phyloP scores from a whole-genome alignment of 768 basidiomycete genomes.

The Chalciporus piperatus region DNA sequence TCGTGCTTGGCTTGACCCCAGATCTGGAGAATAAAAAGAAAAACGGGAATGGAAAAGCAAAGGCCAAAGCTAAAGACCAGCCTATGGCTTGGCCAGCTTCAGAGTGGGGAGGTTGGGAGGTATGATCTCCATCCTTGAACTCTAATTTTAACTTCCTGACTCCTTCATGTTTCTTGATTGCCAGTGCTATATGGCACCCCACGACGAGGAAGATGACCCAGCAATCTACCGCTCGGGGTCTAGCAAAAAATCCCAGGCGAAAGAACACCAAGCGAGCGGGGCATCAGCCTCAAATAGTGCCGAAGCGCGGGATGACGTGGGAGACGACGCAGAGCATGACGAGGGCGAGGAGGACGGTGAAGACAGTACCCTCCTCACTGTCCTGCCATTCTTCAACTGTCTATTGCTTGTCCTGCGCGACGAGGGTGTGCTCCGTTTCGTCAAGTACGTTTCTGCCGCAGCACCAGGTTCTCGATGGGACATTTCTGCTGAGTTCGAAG shows the following conservation, averaged over 20 bases:
- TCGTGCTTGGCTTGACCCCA: constrained; percentile 84
- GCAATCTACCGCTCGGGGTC: constrained; percentile 79
- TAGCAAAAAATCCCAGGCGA: constrained; percentile 35
- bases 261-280: constrained; percentile 13
- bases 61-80: constrained; percentile 25
- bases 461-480: constrained; percentile 95
- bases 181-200: constrained; percentile 92
- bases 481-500: constrained; percentile 87
- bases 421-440: constrained; percentile 90
- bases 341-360: constrained; percentile 58
- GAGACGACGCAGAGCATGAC: constrained; percentile 23
- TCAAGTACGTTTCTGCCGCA: constrained; percentile 89
- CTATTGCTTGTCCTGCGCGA: constrained; percentile 88
- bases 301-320: constrained; percentile 18
- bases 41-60: constrained; percentile 23
- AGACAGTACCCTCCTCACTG: constrained; percentile 76
- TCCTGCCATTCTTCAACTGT: constrained; percentile 87
- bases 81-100: constrained; percentile 63
- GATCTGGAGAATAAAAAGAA: too few relatives aligned
- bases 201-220: constrained; percentile 93
- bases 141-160: background rate
- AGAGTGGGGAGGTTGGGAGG: constrained; percentile 95
- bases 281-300: constrained; percentile 13
- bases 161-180: background rate
- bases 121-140: constrained; percentile 29